Percentiles rank a stretch among this genome's conserved stretches.
Conservation (phyloP, 1,284 basidiomycete genomes). For the Leccinum subrobustum region DNA sequence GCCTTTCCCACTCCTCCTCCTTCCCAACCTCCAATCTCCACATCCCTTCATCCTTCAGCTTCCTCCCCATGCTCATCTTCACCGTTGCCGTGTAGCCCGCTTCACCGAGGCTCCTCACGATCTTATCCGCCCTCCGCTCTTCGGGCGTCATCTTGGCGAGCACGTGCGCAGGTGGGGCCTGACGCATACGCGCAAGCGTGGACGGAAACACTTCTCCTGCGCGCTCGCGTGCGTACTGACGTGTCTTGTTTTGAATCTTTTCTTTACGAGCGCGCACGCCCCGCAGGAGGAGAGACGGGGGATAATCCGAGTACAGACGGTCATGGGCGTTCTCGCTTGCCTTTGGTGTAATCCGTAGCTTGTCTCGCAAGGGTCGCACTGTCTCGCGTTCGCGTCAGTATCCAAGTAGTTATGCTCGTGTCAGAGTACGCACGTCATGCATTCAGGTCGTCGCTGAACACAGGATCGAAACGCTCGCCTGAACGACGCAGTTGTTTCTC, state of each 20-base stretch:
- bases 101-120: conserved; percentile 53
- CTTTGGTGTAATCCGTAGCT: conserved; percentile 28
- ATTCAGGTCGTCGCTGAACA: conserved; percentile 25
- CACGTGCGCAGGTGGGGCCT: conserved; percentile 62
- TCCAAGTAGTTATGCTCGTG: no score
- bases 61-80: conserved; percentile 44
- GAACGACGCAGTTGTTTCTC: conserved; percentile 42
- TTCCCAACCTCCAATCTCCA: conserved; percentile 49
- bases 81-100: conserved; percentile 57
- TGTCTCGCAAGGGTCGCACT: conserved; percentile 27
- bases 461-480: conserved; percentile 12
- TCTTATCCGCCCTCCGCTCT: conserved; percentile 45
- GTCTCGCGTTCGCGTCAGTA: conserved; percentile 12
- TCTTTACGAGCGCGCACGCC: conserved; percentile 56
- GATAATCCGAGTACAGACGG: conserved; percentile 43
- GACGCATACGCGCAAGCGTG: conserved; percentile 46
- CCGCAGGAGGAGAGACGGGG: conserved; percentile 46
- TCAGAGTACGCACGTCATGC: conserved; percentile 26
- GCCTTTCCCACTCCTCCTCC: conserved; percentile 33
- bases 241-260: conserved; percentile 61
- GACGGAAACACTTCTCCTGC: conserved; percentile 53
- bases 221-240: conserved; percentile 55
- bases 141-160: conserved; percentile 49
- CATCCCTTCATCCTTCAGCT: conserved; percentile 41
- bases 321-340: conserved; percentile 39